Evolutionary conservation across 2,329 filamentous ascomycete genomes (phyloP).

Genomic region (Penicillium sp.): DNA sequence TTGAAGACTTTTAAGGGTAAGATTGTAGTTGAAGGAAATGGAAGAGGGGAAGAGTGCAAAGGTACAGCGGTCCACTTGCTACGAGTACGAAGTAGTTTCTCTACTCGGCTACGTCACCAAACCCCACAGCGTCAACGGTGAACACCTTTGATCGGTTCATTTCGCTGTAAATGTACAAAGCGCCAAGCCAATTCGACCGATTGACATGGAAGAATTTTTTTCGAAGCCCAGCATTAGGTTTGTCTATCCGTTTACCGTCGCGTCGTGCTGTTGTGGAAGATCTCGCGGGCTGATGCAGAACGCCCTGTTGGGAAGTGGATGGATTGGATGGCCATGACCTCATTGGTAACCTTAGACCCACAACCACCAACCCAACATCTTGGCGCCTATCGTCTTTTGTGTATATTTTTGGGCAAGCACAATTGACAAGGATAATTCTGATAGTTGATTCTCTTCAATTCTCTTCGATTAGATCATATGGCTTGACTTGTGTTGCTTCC

Average conservation of each 20-base stretch:
- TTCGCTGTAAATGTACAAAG: not conserved
- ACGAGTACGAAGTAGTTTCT: not conserved
- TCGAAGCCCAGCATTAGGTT: not conserved
- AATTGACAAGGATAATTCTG: too few relatives aligned
- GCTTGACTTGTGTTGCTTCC: too few relatives aligned
- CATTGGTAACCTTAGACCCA: not conserved
- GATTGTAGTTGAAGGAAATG: not conserved
- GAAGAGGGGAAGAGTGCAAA: not conserved
- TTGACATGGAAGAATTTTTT: not conserved
- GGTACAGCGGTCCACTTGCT: not conserved
- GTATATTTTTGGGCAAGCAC: too few relatives aligned
- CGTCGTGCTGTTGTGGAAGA: not conserved
- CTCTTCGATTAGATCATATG: too few relatives aligned
- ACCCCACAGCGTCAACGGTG: not conserved
- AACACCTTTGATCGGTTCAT: not conserved
- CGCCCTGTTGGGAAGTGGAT: too few relatives aligned
- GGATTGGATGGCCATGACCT: not conserved
- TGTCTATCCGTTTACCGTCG: not conserved
- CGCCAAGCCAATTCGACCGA: not conserved
- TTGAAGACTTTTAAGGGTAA: not conserved
- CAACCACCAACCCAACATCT: too few relatives aligned
- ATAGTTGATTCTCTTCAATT: too few relatives aligned
- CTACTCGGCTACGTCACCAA: conserved; percentile 4
- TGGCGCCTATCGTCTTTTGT: too few relatives aligned
- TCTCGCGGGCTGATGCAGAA: too few relatives aligned